A percentile compares a stretch with the other conserved stretches of the same genome.
These are phyloP conservation scores for Aspergillus homomorphus DNA, from an alignment of 495 filamentous ascomycete species.

Conservation along the genomic window DNA sequence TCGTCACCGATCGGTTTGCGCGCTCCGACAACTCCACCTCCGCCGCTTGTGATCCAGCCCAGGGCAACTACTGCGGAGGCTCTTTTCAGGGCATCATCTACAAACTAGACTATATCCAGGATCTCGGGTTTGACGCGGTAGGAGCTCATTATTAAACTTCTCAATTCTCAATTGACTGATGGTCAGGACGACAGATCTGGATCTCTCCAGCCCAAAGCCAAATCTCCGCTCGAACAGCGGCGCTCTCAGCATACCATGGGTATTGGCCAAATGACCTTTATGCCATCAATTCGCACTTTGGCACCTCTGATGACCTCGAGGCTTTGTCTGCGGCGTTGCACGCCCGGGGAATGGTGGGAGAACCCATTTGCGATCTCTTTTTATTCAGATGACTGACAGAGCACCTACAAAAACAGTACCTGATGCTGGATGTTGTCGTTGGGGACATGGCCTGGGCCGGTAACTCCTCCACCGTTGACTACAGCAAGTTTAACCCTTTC, in stretches of 20 bases:
- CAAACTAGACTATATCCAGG: constrained; percentile 1
- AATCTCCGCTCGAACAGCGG: not conserved
- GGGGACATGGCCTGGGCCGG: constrained; percentile 3
- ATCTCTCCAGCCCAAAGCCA: constrained; percentile 1
- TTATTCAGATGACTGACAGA: no score
- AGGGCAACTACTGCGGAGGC: constrained; percentile 3
- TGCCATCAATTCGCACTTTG: constrained; percentile 5
- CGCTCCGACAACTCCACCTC: constrained; percentile 1
- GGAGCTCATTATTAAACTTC: not conserved
- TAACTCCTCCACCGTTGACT: not conserved
- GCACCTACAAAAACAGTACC: not conserved
- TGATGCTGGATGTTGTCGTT: constrained; percentile 4
- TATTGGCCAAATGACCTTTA: constrained; percentile 6
- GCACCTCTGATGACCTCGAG: not conserved
- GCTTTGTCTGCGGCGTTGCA: not conserved
- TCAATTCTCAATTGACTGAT: not conserved
- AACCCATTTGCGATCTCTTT: no score
- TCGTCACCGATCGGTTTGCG: constrained; percentile 4
- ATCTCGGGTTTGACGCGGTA: constrained; percentile 4
- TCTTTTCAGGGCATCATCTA: constrained; percentile 4
- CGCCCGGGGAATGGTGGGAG: not conserved
- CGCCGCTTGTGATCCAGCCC: not conserved
- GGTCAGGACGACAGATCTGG: not conserved
- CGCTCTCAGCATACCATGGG: constrained; percentile 6
- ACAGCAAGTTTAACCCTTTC: constrained; percentile 5